These are phyloP conservation scores for Trametes elegans DNA, from an alignment of 768 basidiomycete genomes.

Conservation along the genomic window DNA sequence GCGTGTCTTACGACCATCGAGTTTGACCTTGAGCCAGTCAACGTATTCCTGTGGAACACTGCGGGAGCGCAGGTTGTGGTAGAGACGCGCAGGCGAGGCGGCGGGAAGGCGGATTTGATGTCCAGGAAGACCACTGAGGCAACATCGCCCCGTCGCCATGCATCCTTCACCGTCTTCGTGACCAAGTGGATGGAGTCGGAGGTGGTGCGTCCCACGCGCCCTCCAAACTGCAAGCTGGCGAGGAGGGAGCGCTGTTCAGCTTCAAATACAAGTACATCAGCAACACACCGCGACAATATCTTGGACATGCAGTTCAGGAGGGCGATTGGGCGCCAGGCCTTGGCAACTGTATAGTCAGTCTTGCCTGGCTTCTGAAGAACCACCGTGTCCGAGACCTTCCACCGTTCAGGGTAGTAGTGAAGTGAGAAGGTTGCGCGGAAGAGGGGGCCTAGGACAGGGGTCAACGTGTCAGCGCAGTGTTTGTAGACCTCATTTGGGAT, in stretches of 20 bases:
- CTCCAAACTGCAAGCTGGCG: constrained; percentile 26
- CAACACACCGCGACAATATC: constrained; percentile 25
- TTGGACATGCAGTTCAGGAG: constrained; percentile 27
- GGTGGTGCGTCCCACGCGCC: constrained; percentile 23
- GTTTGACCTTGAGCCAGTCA: constrained; percentile 19
- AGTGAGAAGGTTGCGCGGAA: constrained; percentile 32
- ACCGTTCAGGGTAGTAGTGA: constrained; percentile 24
- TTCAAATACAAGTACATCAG: constrained; percentile 10
- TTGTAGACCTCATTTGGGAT: constrained; percentile 35
- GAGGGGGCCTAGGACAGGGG: constrained; percentile 28
- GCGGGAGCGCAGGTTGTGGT: constrained; percentile 16
- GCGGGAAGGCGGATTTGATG: constrained; percentile 36
- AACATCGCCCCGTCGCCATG: constrained; percentile 25
- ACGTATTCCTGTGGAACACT: constrained; percentile 20
- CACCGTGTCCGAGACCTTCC: constrained; percentile 30
- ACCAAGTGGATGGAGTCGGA: constrained; percentile 29
- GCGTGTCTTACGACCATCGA: constrained; percentile 19
- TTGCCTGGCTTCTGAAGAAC: constrained; percentile 36
- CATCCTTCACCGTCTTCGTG: constrained; percentile 21
- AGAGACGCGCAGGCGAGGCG: constrained; percentile 11
- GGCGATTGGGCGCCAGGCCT: constrained; percentile 35
- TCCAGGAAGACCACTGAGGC: constrained; percentile 32
- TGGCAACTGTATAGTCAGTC: constrained; percentile 31
- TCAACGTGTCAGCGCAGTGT: constrained; percentile 23
- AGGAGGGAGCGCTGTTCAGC: constrained; percentile 11